These are phyloP conservation scores for Pseudogymnoascus sp. DNA, from an alignment of 2,329 filamentous ascomycete species.

Conservation along the genomic window DNA sequence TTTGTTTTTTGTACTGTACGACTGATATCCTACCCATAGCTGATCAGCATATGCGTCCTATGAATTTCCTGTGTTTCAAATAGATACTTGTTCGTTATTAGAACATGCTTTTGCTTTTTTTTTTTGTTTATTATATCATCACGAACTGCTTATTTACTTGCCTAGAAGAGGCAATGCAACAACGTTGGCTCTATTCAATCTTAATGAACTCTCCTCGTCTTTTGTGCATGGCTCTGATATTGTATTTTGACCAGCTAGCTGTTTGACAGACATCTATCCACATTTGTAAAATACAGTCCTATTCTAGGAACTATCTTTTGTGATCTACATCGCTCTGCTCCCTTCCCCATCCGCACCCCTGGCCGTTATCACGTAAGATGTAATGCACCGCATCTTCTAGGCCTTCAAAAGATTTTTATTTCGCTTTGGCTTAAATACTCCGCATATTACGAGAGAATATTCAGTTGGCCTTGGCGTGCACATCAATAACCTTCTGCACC, in stretches of 20 bases:
- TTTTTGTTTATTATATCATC: constrained; percentile 7
- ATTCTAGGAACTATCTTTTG: constrained; percentile 3
- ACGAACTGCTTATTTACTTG: background rate
- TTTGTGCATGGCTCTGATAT: background rate
- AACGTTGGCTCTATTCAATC: background rate
- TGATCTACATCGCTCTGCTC: background rate
- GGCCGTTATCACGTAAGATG: background rate
- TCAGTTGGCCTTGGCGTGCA: constrained; percentile 9
- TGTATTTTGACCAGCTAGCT: background rate
- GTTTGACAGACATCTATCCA: background rate
- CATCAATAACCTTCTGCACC: constrained; percentile 76
- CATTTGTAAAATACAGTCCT: constrained; percentile 4
- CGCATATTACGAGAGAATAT: background rate
- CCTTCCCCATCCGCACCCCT: background rate
- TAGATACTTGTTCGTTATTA: constrained; percentile 1
- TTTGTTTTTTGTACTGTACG: constrained; percentile 6
- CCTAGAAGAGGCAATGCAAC: constrained; percentile 6
- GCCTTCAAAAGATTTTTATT: background rate
- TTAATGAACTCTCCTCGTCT: background rate
- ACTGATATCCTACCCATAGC: constrained; percentile 9
- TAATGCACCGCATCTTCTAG: background rate
- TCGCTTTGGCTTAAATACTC: background rate
- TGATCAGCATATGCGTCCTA: constrained; percentile 3
- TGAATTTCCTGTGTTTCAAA: constrained; percentile 5
- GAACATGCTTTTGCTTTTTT: background rate